Evolutionary conservation across 2,329 filamentous ascomycete species (phyloP), one percentile per base, ranked within the genome.

Genomic region (Macroventuria anomochaeta): DNA sequence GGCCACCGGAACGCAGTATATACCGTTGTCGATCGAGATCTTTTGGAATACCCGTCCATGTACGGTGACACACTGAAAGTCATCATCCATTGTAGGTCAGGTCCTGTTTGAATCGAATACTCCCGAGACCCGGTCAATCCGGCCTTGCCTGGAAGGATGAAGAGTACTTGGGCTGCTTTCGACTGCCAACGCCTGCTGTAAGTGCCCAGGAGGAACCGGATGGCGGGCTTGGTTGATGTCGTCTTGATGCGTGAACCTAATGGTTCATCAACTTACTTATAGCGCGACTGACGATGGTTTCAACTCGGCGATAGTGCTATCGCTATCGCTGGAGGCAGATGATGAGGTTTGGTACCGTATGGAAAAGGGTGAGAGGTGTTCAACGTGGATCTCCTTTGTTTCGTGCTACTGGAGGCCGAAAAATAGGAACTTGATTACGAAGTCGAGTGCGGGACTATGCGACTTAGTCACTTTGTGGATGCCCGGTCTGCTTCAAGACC

Each of bases 21-120:
- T 72, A 25, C 56, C 49, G 23, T 72, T 63, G 42, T 75, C 69
- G 33, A 77, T 59, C 10, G 75, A 76, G 36, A 64, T 64, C 39
- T 69, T 72, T 55, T 77, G 75, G 55, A 76, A 76, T 7, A 70
- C 51, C 28, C 74, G 66, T n/a, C 74, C 74, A 46, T 75, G 67
- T 34, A 75, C 62, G 33, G 61, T 63, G 26, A 76, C 68, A 53
- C 55, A 61, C 42, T 62, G 47, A 20, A 55, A 42, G 17, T 67
- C 62, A 13, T 61, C 57, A 17, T 59, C 57, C 64, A 67, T 67
- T 31, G 18, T 29, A 17, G 5, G 15, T 38, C 12, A 44, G 8
- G 6, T 34, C 12, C 12, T 47, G 28, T 15, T 11, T 5, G 20
- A 10, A 25, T 1, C 15, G 6, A n/a, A 5, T 11, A 5, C 13